A percentile compares a stretch with the other conserved stretches of the same genome.
These are phyloP conservation scores for Ulota crispa DNA, from an alignment of 225 moss, liverwort and hornwort genomes.

Conservation along the genomic window DNA sequence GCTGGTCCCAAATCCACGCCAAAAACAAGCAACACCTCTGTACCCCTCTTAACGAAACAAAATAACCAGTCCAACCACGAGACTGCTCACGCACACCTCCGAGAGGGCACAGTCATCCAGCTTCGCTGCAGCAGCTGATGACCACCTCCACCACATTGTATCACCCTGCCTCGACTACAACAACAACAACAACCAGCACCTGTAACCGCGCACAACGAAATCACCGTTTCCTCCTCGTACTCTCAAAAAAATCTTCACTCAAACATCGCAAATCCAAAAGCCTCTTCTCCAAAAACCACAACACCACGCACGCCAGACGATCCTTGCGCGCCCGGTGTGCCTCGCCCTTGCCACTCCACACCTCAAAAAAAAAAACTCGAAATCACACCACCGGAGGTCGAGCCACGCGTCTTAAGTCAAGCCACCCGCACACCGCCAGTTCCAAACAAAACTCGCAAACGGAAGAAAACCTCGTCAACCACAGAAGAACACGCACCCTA, in stretches of 20 bases:
- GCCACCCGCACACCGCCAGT: not conserved
- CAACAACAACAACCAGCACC: conserved; percentile 4
- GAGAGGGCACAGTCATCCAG: conserved; percentile 34
- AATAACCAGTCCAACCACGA: conserved; percentile 18
- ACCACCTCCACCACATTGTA: conserved; percentile 66
- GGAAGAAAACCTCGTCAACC: not conserved
- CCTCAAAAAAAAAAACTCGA: not conserved
- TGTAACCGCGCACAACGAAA: conserved; percentile 11
- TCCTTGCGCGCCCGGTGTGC: not conserved
- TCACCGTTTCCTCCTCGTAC: not conserved
- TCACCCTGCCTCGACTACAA: conserved; percentile 8
- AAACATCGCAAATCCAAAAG: conserved; percentile 16
- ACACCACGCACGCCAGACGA: conserved; percentile 16
- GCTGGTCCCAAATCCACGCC: conserved; percentile 25
- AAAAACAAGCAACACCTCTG: not conserved
- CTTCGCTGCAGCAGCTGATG: conserved; percentile 42
- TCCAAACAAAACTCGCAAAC: not conserved
- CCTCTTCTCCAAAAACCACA: not conserved
- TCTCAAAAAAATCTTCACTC: not conserved
- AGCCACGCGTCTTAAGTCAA: not conserved
- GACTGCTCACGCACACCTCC: conserved; percentile 30
- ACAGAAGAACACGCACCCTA: conserved; percentile 6
- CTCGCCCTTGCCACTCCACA: not conserved
- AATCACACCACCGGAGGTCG: not conserved
- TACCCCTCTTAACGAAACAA: conserved; percentile 25